Conservation (phyloP, 108 stramenopile genomes). For the Ochromonas danica region DNA sequence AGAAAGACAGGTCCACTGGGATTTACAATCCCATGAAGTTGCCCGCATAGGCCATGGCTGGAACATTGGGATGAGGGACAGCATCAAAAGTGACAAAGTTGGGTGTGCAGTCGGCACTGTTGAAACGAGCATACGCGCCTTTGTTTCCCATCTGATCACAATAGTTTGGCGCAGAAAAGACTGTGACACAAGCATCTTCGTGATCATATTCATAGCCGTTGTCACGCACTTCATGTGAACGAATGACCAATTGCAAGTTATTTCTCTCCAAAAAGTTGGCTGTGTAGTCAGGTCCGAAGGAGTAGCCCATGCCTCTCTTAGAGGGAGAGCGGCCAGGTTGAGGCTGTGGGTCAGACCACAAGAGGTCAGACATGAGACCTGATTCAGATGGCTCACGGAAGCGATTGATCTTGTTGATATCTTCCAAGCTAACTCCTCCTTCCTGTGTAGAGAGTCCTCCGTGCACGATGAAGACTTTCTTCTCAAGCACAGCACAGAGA, state of each 20-base stretch:
- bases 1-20: no score
- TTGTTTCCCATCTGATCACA: slow-evolving; percentile 99
- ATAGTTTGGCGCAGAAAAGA: slow-evolving; percentile 98
- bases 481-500: slow-evolving; percentile 73
- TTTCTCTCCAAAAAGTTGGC: slow-evolving; percentile 76
- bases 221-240: slow-evolving; percentile 93
- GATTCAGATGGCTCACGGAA: slow-evolving; percentile 84
- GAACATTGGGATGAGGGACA: slow-evolving; percentile 88
- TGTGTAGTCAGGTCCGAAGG: slow-evolving; percentile 95
- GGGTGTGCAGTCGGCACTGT: neutral
- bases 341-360: slow-evolving; percentile 98
- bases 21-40: slow-evolving; percentile 59
- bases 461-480: slow-evolving; percentile 89
- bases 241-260: slow-evolving; percentile 52
- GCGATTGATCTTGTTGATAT: slow-evolving; percentile 75
- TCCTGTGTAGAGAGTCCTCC: slow-evolving; percentile 78
- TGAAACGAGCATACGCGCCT: slow-evolving; percentile 63
- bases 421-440: slow-evolving; percentile 78
- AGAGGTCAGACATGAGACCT: slow-evolving; percentile 92
- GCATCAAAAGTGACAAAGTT: slow-evolving; percentile 76
- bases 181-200: slow-evolving; percentile 95
- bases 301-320: slow-evolving; percentile 93
- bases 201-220: slow-evolving; percentile 98
- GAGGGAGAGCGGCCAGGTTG: slow-evolving; percentile 81
- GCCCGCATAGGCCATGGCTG: slow-evolving; percentile 96